Base-by-base conservation (phyloP, 1,284 basidiomycete genomes). In the Coniferiporia sulphurascens region DNA sequence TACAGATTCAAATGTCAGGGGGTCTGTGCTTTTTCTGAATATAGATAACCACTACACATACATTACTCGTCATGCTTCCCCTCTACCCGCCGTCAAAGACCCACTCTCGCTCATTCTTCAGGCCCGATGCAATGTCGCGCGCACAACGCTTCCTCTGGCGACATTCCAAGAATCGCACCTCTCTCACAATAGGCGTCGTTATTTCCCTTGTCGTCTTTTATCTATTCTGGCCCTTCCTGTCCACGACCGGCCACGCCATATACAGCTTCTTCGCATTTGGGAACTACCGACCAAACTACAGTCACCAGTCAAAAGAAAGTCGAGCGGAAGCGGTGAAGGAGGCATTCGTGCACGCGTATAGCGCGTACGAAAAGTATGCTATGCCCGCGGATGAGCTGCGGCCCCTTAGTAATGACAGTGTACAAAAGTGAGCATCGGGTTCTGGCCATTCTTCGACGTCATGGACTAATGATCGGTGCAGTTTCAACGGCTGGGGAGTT, bases 401-500 rank as follows among this genome's bases (percentile, higher is more conserved):
- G 17, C 86, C 87, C 0, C 2, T 85, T 13, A 74, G 79, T 2
- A 78, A 80, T 52, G 62, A 57, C 2, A 72, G 70, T 15, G 67
- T 73, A 15, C 74, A 87, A 70, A 81, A 81, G 87, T 89, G 63
- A 62, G 80, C 66, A 17, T 49, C 15, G 13, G 7, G 21, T 3
- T 8, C 9, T 50, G 27, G 27, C 27, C 27, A 27, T 48, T 17
- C 43, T 56, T 56, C 59, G 50, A 17, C 0, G 17, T 38, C 13
- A 15, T 45, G 34, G 27, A 4, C 58, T 45, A n/a, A 12, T 52
- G n/a, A 8, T 36, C 49, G 48, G 15, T 48, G n/a, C 63, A 89
- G 87, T 59, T 87, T 89, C 69, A 89, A 89, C 68, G 86, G 90
- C 7, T 97, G 95, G 94, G 93, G 92, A 12, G 87, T 95, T 0